Percentiles rank a stretch among this genome's conserved stretches.
phyloP scores from a whole-genome alignment of 164 flowering plant species.

The Vitis rotundifolia region DNA sequence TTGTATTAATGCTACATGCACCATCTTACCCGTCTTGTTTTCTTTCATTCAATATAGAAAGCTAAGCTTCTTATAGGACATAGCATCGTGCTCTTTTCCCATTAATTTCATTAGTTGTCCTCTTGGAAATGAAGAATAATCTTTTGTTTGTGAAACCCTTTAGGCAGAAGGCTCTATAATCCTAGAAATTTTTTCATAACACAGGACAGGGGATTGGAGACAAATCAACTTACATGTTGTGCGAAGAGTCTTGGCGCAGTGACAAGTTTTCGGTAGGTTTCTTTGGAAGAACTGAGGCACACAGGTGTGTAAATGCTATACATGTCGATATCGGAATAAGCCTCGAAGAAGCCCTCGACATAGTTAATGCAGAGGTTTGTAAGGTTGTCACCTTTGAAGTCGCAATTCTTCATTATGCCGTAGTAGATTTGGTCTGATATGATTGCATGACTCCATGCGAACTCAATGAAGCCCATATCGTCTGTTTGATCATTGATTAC shows the following conservation, averaged over 20 bases:
- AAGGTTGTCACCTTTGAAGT: constrained; percentile 19
- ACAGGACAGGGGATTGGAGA: too few species aligned
- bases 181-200: too few species aligned
- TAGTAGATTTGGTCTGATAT: constrained; percentile 56
- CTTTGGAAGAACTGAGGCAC: constrained; percentile 25
- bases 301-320: constrained; percentile 61
- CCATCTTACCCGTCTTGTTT: too few species aligned
- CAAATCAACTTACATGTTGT: constrained; percentile 26
- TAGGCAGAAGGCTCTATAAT: background rate
- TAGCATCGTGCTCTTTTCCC: too few species aligned
- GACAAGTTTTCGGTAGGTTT: constrained; percentile 14
- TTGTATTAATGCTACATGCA: too few species aligned
- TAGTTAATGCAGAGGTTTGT: constrained; percentile 19
- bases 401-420: constrained; percentile 39
- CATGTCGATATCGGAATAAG: constrained; percentile 54
- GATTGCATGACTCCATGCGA: constrained; percentile 69
- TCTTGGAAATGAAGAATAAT: too few species aligned
- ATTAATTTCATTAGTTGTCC: background rate
- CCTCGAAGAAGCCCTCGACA: constrained; percentile 26
- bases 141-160: too few species aligned
- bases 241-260: constrained; percentile 34
- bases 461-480: constrained; percentile 47
- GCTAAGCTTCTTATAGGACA: too few species aligned
- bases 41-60: too few species aligned
- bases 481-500: constrained; percentile 60